Percentiles rank a stretch among this genome's conserved stretches.
phyloP scores from a whole-genome alignment of 1,284 basidiomycete species.

The Cryptococcus depauperatus region DNA sequence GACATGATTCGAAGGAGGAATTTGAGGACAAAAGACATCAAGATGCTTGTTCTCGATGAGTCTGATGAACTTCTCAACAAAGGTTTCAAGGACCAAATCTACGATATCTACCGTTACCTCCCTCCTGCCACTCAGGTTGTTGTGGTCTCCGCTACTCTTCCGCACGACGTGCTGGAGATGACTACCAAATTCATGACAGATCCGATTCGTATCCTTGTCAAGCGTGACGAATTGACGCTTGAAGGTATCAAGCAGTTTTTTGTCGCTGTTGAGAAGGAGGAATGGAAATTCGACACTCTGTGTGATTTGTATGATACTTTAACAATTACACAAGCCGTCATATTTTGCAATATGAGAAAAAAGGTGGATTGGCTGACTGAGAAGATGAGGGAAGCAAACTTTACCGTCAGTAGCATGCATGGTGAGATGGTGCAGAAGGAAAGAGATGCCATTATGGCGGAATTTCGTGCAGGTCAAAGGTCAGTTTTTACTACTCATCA shows the following conservation, averaged over 20 bases:
- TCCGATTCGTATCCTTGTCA: slow-evolving; percentile 89
- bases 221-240: slow-evolving; percentile 98
- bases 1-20: slow-evolving; percentile 98
- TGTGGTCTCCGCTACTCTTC: slow-evolving; percentile 87
- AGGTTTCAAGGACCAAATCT: slow-evolving; percentile 99
- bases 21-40: slow-evolving; percentile 94
- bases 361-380: slow-evolving; percentile 99
- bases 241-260: slow-evolving; percentile 99
- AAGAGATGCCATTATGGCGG: slow-evolving; percentile 96
- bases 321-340: slow-evolving; percentile 98
- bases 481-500: slow-evolving; percentile 46
- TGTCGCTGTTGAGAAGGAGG: slow-evolving; percentile 98
- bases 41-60: slow-evolving; percentile 98
- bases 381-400: slow-evolving; percentile 95
- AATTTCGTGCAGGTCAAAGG: slow-evolving; percentile 92
- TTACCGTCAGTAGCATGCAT: slow-evolving; percentile 87
- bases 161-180: slow-evolving; percentile 98
- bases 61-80: slow-evolving; percentile 96
- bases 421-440: slow-evolving; percentile 99
- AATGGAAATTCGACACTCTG: slow-evolving; percentile 99
- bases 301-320: slow-evolving; percentile 97
- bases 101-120: slow-evolving; percentile 97
- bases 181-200: slow-evolving; percentile 99
- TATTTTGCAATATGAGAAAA: slow-evolving; percentile 97
- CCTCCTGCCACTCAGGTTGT: slow-evolving; percentile 98